phyloP scores from a whole-genome alignment of 169 alveolate species.

The Besnoitia besnoiti region DNA sequence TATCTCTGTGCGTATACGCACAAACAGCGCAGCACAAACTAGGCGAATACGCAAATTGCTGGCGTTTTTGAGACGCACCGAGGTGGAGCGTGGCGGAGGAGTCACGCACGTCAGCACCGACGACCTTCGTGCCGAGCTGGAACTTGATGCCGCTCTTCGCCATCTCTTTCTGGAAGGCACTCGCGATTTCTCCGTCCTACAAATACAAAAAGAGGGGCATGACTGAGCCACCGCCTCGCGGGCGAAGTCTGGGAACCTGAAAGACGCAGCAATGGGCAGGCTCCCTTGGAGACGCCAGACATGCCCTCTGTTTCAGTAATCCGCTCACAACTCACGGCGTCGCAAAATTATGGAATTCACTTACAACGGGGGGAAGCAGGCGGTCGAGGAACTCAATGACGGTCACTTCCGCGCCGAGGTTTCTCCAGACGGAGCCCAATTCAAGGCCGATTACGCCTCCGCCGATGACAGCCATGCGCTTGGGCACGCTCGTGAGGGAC shows the following conservation, averaged over 20 bases:
- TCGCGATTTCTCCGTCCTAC: slow-evolving; percentile 83
- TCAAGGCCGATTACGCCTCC: slow-evolving; percentile 99
- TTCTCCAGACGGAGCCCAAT: slow-evolving; percentile 93
- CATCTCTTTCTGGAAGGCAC: slow-evolving; percentile 84
- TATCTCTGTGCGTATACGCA: no score
- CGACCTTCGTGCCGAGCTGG: slow-evolving; percentile 77
- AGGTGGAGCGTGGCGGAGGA: slow-evolving; percentile 77
- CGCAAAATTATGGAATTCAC: no score
- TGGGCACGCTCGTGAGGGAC: slow-evolving; percentile 84
- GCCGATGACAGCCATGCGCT: slow-evolving; percentile 93
- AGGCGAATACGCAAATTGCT: neutral
- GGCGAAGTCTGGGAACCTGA: no score
- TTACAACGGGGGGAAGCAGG: slow-evolving; percentile 66
- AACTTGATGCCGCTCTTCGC: slow-evolving; percentile 80
- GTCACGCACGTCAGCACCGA: slow-evolving; percentile 83
- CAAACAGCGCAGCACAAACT: no score
- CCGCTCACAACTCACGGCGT: no score
- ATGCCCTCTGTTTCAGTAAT: no score
- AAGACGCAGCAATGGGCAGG: no score
- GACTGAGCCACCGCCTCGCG: no score
- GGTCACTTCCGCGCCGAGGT: slow-evolving; percentile 93
- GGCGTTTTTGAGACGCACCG: slow-evolving; percentile 53
- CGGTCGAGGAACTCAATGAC: slow-evolving; percentile 81
- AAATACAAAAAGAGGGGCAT: neutral
- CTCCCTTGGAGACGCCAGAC: no score